These are phyloP conservation scores for Spiraea crenata DNA, from an alignment of 331 rosid genomes.

Conservation along the genomic window DNA sequence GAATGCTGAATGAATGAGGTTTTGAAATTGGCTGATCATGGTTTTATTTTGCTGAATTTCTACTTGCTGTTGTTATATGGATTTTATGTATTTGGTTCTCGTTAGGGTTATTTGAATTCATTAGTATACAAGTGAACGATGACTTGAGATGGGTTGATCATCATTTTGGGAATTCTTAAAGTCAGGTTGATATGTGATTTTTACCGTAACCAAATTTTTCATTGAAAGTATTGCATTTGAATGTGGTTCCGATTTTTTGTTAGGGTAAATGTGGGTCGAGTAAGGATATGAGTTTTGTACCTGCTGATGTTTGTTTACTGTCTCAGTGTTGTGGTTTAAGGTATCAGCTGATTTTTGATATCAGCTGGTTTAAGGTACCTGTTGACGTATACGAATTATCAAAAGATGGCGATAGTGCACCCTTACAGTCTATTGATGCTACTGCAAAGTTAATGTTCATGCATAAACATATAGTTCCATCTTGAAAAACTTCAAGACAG, in stretches of 20 bases:
- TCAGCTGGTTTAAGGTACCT: no score
- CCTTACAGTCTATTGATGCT: no score
- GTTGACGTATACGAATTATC: no score
- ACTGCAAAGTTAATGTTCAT: no score
- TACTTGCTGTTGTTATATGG: slow-evolving; percentile 2
- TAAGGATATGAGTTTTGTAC: neutral
- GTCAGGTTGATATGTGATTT: slow-evolving; percentile 6
- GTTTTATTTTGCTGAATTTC: slow-evolving; percentile 10
- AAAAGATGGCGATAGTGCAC: no score
- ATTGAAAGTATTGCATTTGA: neutral
- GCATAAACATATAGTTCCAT: no score
- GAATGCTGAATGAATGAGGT: slow-evolving; percentile 1
- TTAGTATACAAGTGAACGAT: slow-evolving; percentile 17
- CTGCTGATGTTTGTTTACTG: slow-evolving; percentile 9
- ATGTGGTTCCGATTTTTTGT: neutral
- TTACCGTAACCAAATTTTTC: neutral
- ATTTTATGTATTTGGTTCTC: slow-evolving; percentile 15
- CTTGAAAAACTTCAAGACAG: no score
- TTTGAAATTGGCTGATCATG: neutral
- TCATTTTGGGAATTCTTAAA: slow-evolving; percentile 17
- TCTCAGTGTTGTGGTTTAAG: neutral
- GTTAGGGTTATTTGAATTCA: slow-evolving; percentile 9
- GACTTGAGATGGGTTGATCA: slow-evolving; percentile 23
- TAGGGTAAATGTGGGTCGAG: neutral
- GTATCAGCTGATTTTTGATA: neutral